Evolutionary conservation across 805 yeast species (phyloP).

Genomic region (Lipomyces chichibuensis): DNA sequence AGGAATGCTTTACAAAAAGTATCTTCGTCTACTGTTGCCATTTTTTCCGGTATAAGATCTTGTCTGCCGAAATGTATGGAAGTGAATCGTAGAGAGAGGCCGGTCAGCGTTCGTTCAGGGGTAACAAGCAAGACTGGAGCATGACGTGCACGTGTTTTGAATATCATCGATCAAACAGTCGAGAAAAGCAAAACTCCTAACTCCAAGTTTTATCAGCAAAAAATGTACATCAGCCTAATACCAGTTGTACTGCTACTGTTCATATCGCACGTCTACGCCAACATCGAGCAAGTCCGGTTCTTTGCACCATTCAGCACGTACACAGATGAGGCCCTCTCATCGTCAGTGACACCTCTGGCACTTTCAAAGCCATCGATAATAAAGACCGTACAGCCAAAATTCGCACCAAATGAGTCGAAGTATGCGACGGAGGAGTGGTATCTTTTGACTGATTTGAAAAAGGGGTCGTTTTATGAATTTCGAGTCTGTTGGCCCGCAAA

Average conservation of each 20-base stretch:
- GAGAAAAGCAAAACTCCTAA: too few species aligned
- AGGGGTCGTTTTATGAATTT: slow-evolving; percentile 35
- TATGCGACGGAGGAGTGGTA: slow-evolving; percentile 32
- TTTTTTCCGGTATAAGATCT: not conserved
- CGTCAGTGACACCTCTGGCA: slow-evolving; percentile 19
- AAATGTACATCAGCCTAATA: not conserved
- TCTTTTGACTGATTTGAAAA: slow-evolving; percentile 21
- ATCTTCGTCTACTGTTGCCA: slow-evolving; percentile 31
- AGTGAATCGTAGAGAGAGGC: too few species aligned
- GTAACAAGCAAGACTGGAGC: not conserved
- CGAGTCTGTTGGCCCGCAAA: slow-evolving; percentile 37
- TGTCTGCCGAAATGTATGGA: too few species aligned
- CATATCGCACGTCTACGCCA: slow-evolving; percentile 16
- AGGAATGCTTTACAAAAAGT: slow-evolving; percentile 32
- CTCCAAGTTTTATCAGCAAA: not conserved
- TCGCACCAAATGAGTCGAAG: slow-evolving; percentile 15
- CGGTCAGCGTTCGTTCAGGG: not conserved
- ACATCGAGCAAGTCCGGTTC: slow-evolving; percentile 35
- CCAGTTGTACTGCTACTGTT: not conserved
- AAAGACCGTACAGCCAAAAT: slow-evolving; percentile 28
- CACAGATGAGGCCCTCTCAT: slow-evolving; percentile 5
- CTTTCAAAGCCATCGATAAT: slow-evolving; percentile 19
- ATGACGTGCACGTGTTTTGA: not conserved
- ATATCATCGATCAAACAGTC: not conserved
- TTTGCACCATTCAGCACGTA: slow-evolving; percentile 32